Evolutionary conservation across 192 early-diverging fungal species (phyloP), one percentile per base, ranked within the genome.

Genomic region (Dissophora globulifera): DNA sequence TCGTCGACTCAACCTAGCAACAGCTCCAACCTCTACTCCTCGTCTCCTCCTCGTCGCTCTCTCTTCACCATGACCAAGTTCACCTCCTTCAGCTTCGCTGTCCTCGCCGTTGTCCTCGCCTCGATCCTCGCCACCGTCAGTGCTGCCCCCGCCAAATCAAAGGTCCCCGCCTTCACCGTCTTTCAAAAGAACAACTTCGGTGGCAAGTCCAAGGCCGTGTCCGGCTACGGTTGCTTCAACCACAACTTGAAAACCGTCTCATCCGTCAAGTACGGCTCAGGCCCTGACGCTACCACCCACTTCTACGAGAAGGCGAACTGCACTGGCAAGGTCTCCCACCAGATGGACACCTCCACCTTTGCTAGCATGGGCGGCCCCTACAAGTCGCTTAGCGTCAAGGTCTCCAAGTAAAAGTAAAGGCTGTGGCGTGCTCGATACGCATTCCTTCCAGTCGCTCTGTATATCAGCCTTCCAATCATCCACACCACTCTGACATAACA

Each of bases 361-460:
- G 56, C 56, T 26, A 12, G 20, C 32, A 71, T 71, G 69, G 69
- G 69, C 16, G 69, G 69, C 1, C 69, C 69, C 2, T 71, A 62
- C 69, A 50, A 50, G 33, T 51, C 59, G 9, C 41, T 56, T 52
- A 71, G 69, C 43, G 69, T 71, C 35, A 35, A 29, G 26, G 60
- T 71, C 35, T 40, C 29, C 48, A 56, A 62, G 38, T 56, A 41
- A 2, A 50, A 35, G n/a, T n/a, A n/a, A n/a, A n/a, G n/a, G n/a
- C n/a, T n/a, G n/a, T n/a, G n/a, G n/a, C n/a, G n/a, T n/a, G n/a
- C n/a, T n/a, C n/a, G n/a, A n/a, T n/a, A n/a, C n/a, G n/a, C n/a
- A n/a, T 42, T 1, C 1, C 2, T 1, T 17, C 46, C 46, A 16
- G 15, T 47, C 46, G 46, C 20, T 1, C 9, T 47, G n/a, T 47